phyloP scores from a whole-genome alignment of 805 yeast species.

The Candida ulmi region DNA sequence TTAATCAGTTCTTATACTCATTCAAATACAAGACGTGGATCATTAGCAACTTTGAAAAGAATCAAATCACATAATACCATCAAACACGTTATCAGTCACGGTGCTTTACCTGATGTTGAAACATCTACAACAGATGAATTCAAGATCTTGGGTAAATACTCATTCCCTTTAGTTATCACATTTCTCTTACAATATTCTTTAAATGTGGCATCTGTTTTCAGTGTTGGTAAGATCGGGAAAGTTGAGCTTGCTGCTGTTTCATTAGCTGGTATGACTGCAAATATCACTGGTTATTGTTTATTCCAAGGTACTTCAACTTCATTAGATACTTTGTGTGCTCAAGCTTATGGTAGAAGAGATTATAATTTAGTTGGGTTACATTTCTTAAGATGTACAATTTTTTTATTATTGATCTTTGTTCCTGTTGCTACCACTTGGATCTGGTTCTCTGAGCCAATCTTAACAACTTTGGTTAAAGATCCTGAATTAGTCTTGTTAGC shows the following conservation, averaged over 20 bases:
- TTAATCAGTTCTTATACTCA: constrained; percentile 13
- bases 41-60: constrained; percentile 20
- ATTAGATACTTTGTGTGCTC: constrained; percentile 73
- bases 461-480: constrained; percentile 40
- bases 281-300: constrained; percentile 67
- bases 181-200: constrained; percentile 67
- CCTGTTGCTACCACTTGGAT: constrained; percentile 62
- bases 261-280: constrained; percentile 72
- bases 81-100: constrained; percentile 20
- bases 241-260: constrained; percentile 72
- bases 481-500: constrained; percentile 45
- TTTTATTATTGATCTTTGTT: constrained; percentile 47
- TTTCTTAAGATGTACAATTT: constrained; percentile 59
- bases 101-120: constrained; percentile 18
- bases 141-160: constrained; percentile 35
- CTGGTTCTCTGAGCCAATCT: constrained; percentile 44
- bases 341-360: constrained; percentile 68
- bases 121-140: constrained; percentile 35
- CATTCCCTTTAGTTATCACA: constrained; percentile 61
- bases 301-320: constrained; percentile 78
- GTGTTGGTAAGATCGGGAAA: constrained; percentile 70
- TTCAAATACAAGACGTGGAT: constrained; percentile 10
- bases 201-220: constrained; percentile 71
- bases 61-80: constrained; percentile 22
- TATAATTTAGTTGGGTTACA: constrained; percentile 62